A percentile compares a stretch with the other conserved stretches of the same genome.
Conservation (phyloP, 495 filamentous ascomycete genomes). For the Penicillium verhagenii region DNA sequence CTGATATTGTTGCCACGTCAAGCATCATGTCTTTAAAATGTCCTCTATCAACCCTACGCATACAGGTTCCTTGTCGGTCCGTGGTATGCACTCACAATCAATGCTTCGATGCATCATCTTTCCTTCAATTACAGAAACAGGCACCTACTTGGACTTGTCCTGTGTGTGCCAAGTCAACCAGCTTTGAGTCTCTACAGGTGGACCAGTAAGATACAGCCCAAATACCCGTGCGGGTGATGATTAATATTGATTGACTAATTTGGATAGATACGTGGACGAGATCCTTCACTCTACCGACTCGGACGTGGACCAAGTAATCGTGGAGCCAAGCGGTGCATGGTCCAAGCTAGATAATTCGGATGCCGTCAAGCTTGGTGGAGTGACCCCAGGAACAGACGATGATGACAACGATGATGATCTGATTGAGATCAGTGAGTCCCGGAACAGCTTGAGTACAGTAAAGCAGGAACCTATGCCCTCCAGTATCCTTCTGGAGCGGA, state of each 20-base stretch:
- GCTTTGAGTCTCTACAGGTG: conserved; percentile 77
- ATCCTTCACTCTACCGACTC: conserved; percentile 71
- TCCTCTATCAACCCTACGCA: conserved; percentile 80
- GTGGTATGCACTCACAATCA: conserved; percentile 82
- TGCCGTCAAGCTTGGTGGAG: conserved; percentile 33
- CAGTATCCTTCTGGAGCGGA: conserved; percentile 42
- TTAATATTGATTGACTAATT: background rate
- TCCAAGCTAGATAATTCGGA: conserved; percentile 42
- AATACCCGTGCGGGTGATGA: conserved; percentile 2
- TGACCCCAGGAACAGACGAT: conserved; percentile 46
- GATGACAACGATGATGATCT: conserved; percentile 69
- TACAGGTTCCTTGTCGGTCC: conserved; percentile 77
- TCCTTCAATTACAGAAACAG: conserved; percentile 91
- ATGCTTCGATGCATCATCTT: conserved; percentile 94
- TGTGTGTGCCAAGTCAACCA: conserved; percentile 79
- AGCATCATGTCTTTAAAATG: conserved; percentile 88
- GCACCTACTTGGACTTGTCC: conserved; percentile 94
- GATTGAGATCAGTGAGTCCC: conserved; percentile 62
- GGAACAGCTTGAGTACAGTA: conserved; percentile 37
- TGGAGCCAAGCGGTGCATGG: conserved; percentile 88
- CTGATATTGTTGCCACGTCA: conserved; percentile 84
- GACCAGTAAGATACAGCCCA: conserved; percentile 65
- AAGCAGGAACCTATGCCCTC: conserved; percentile 47
- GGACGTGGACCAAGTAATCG: conserved; percentile 77
- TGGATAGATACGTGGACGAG: conserved; percentile 75